These are phyloP conservation scores for Vicia faba DNA, from an alignment of 306 rosid species.

Conservation along the genomic window DNA sequence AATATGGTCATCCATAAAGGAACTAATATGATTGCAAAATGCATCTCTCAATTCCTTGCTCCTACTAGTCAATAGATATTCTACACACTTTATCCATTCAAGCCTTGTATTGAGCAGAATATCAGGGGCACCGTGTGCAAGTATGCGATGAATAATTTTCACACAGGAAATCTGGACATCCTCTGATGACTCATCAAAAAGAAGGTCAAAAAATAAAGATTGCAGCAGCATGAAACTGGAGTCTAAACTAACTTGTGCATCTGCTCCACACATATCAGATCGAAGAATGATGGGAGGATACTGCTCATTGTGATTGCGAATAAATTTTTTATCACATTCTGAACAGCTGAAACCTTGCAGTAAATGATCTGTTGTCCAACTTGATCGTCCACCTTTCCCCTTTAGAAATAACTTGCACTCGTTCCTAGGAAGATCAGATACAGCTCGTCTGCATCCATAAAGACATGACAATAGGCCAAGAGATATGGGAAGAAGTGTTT, in stretches of 20 bases:
- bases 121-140: slow-evolving; percentile 58
- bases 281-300: slow-evolving; percentile 45
- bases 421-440: slow-evolving; percentile 42
- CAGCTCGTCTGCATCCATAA: slow-evolving; percentile 63
- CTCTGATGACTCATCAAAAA: slow-evolving; percentile 76
- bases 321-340: slow-evolving; percentile 63
- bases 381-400: slow-evolving; percentile 43
- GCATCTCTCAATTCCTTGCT: slow-evolving; percentile 76
- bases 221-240: slow-evolving; percentile 55
- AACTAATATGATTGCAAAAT: slow-evolving; percentile 80
- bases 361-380: slow-evolving; percentile 59
- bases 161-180: slow-evolving; percentile 89
- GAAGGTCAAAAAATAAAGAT: slow-evolving; percentile 68
- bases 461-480: slow-evolving; percentile 92
- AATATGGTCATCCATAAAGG: slow-evolving; percentile 61
- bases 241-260: slow-evolving; percentile 49
- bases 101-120: slow-evolving; percentile 52
- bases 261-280: slow-evolving; percentile 42
- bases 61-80: slow-evolving; percentile 59
- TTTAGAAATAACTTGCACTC: slow-evolving; percentile 60
- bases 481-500: slow-evolving; percentile 62
- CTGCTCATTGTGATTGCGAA: slow-evolving; percentile 36
- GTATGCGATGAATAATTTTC: slow-evolving; percentile 62
- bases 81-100: slow-evolving; percentile 68
- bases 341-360: slow-evolving; percentile 88